Evolutionary conservation across 148 eudicot species (phyloP).

Genomic region (Vaccinium vitisidaea): DNA sequence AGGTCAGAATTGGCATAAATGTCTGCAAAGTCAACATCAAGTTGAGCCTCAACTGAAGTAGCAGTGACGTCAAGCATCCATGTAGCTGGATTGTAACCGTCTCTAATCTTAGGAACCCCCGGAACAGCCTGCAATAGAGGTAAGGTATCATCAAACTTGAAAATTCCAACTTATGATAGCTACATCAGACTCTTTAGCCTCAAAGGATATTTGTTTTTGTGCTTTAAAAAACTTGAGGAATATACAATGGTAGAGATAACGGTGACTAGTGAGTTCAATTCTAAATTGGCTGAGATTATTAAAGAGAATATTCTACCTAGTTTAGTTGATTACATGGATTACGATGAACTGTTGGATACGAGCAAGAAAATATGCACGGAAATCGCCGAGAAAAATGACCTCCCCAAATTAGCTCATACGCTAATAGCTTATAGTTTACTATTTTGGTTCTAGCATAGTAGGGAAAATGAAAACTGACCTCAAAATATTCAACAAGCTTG

Average conservation of each 20-base stretch:
- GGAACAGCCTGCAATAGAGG: constrained; percentile 29
- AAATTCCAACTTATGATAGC: background rate
- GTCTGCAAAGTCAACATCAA: constrained; percentile 20
- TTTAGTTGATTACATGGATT: background rate
- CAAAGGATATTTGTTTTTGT: background rate
- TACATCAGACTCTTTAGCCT: background rate
- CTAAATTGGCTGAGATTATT: background rate
- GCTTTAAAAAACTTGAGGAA: background rate
- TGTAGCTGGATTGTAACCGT: constrained; percentile 24
- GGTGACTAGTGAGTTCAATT: background rate
- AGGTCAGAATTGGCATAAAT: constrained; percentile 22
- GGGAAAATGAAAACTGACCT: constrained; percentile 23
- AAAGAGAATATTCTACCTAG: background rate
- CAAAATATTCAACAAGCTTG: constrained; percentile 35
- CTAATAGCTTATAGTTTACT: background rate
- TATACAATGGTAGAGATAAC: background rate
- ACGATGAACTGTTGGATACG: background rate
- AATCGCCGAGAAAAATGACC: background rate
- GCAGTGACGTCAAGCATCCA: constrained; percentile 26
- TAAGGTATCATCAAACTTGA: background rate
- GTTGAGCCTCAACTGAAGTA: constrained; percentile 17
- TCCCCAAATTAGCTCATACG: background rate
- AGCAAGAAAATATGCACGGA: constrained; percentile 27
- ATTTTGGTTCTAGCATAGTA: background rate
- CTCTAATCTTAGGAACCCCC: constrained; percentile 30